Conservation (phyloP, 2,329 filamentous ascomycete genomes). For the Colletotrichum lindemuthianum region DNA sequence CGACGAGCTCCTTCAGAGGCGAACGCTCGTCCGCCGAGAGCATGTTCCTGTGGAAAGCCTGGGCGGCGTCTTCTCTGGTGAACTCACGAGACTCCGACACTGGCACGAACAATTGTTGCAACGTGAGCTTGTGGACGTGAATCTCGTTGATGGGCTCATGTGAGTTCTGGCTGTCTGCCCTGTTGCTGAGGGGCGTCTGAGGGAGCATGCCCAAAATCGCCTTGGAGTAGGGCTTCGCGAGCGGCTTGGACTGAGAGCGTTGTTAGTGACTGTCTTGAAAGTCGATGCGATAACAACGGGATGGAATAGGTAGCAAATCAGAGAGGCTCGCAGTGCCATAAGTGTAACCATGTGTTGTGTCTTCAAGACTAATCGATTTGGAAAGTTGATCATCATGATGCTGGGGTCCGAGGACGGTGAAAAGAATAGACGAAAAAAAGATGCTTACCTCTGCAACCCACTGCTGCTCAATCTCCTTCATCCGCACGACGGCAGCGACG, state of each 20-base stretch:
- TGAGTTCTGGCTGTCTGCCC: conserved; percentile 37
- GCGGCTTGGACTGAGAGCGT: conserved; percentile 71
- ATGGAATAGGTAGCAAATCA: conserved; percentile 56
- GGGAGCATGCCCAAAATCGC: conserved; percentile 86
- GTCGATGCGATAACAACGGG: background rate
- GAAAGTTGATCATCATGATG: conserved; percentile 68
- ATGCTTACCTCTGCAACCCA: conserved; percentile 80
- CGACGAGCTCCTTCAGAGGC: conserved; percentile 70
- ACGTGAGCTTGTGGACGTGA: conserved; percentile 68
- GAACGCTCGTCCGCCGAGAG: conserved; percentile 70
- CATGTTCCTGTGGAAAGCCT: conserved; percentile 69
- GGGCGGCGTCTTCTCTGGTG: conserved; percentile 72
- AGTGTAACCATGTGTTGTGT: conserved; percentile 89
- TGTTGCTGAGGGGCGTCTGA: conserved; percentile 62
- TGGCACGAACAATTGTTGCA: conserved; percentile 73
- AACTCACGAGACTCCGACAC: conserved; percentile 71
- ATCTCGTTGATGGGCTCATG: conserved; percentile 74
- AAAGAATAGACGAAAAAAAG: conserved; percentile 45
- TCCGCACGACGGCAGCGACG: conserved; percentile 84
- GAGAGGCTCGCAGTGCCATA: conserved; percentile 79
- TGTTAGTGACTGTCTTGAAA: conserved; percentile 37
- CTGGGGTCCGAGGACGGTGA: conserved; percentile 6
- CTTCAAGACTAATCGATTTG: conserved; percentile 99
- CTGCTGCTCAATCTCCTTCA: conserved; percentile 87
- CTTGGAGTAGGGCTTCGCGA: conserved; percentile 80